Base-by-base conservation (phyloP, 441 rosid genomes). In the Isatis lusitanica region DNA sequence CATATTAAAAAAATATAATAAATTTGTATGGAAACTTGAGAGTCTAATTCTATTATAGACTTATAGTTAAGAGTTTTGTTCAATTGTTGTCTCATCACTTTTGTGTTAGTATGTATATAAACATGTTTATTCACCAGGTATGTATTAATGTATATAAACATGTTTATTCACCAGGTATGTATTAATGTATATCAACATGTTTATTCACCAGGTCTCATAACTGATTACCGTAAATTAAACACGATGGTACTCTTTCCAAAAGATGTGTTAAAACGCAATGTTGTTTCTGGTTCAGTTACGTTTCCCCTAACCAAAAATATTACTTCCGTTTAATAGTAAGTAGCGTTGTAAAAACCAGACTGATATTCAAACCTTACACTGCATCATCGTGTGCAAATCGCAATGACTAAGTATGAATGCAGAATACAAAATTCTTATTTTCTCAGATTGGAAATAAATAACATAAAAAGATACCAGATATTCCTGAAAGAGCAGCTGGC, bases 381-480 rank as follows among this genome's bases (percentile, higher is more conserved):
- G 15, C 46, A 50, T 10, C 46, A 42, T 43, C 51, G 16, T 62
- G 16, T 48, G 24, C 50, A 60, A 9, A 51, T 13, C 39, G 18
- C 38, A 35, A 35, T 7, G 38, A 66, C 77, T 61, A 21, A 35
- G 43, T 63, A 8, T 63, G 66, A 70, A 63, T 46, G 52, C 60
- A 46, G 2, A 63, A 36, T 36, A 53, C 13, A 64, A 70, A 76
- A 47, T 11, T 16, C 48, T 16, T 70, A 4, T 30, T 70, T 10
- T 47, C 17, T 15, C 35, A 57, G 12, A 28, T 31, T 31, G 17
- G 8, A 51, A 59, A 51, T 15, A 26, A 66, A 36, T 42, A 71
- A 59, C n/a, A 13, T 55, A 64, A 33, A 73, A 66, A 66, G 80
- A 77, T 77, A 77, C 80, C 80, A 77, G 80, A 77, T 77, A 77